Base-by-base conservation (phyloP, 2,329 filamentous ascomycete genomes). In the Coniochaeta sp. region DNA sequence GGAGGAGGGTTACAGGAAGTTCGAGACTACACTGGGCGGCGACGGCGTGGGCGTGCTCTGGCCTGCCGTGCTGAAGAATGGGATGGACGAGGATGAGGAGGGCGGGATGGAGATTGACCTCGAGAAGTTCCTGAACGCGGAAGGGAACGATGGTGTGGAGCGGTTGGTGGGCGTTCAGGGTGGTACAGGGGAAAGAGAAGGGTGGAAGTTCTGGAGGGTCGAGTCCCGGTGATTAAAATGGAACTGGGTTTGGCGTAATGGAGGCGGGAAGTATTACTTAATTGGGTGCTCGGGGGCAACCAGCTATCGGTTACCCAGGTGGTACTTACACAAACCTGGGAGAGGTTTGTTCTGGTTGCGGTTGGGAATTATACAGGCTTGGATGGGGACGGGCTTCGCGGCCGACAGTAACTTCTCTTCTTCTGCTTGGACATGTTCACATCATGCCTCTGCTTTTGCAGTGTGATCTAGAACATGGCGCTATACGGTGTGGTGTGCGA, bases 41-140 rank as follows among this genome's bases (percentile, higher is more conserved):
- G 89, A 96, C 61, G 94, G 94, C 12, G 89, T 99, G 1, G 94
- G 94, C 32, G 90, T 99, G 1, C 78, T 99, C 4, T 96, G 89
- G 83, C 94, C 94, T 1, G 94, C 94, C 0, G 86, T 96, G 0
- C 74, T 96, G 24, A 89, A 89, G 65, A 95, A 95, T 55, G 89
- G 87, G 6, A 82, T 80, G n/a, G 83, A 86, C 32, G 86, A 89
- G 61, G 86, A 90, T 58, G 76, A 81, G 0, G 82, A 89, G 57
- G 89, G 89, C 30, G 90, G 90, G 22, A 89, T 94, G 72, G 91
- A 96, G 70, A 97, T 99, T 62, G 89, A 96, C 61, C 78, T 92
- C 61, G 90, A 96, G 53, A 77, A 76, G 53, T 83, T 99, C 65
- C 76, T 97, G 51, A 88, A 85, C 52, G 94, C 90, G 0, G 81